Evolutionary conservation across 2,329 filamentous ascomycete species (phyloP).

Genomic region (Neofusicoccum umdonicola): DNA sequence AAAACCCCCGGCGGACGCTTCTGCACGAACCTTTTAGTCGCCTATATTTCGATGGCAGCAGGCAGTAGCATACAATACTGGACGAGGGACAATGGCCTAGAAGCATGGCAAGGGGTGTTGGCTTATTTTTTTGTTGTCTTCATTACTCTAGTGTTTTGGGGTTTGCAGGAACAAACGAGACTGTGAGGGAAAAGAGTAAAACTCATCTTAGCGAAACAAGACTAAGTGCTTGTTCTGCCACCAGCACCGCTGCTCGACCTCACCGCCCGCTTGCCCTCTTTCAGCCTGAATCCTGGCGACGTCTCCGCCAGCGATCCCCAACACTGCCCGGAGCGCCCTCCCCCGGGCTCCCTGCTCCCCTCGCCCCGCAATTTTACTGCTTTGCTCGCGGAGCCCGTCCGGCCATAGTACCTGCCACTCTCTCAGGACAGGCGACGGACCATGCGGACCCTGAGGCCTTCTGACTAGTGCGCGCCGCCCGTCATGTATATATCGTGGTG

Average conservation of each 20-base stretch:
- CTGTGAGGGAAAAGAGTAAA: no score
- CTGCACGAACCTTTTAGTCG: no score
- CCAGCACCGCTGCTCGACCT: background rate
- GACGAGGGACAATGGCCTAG: no score
- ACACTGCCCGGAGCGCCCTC: background rate
- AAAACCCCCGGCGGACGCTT: no score
- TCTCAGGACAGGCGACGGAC: background rate
- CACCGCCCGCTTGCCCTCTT: background rate
- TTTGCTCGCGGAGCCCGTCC: conserved; percentile 4
- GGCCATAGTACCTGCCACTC: background rate
- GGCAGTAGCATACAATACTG: no score
- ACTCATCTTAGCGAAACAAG: no score
- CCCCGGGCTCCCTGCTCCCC: background rate
- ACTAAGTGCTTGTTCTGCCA: background rate
- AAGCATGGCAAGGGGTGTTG: no score
- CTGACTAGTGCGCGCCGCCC: background rate
- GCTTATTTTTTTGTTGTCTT: no score
- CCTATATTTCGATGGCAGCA: no score
- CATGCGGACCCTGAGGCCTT: background rate
- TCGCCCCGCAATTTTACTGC: background rate
- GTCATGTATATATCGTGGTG: background rate
- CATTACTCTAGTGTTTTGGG: no score
- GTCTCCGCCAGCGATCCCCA: background rate
- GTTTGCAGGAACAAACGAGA: no score
- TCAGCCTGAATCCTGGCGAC: background rate